phyloP scores from a whole-genome alignment of 1,284 basidiomycete species.

The Austroboletus novae-zelandiae region DNA sequence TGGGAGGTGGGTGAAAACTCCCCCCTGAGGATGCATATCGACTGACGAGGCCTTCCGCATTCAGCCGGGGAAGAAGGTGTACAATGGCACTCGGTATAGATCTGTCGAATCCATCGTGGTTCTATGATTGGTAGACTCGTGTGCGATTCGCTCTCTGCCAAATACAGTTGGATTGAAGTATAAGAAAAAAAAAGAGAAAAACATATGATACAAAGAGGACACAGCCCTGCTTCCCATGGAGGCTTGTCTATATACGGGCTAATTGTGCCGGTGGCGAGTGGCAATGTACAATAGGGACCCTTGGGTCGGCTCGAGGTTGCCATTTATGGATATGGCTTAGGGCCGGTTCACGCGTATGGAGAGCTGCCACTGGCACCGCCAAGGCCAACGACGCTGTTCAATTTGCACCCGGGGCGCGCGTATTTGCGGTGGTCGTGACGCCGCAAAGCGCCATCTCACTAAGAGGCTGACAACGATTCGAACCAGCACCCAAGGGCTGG shows the following conservation, averaged over 20 bases:
- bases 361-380: constrained; percentile 12
- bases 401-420: constrained; percentile 9
- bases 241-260: constrained; percentile 13
- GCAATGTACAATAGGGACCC: constrained; percentile 32
- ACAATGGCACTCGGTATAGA: constrained; percentile 81
- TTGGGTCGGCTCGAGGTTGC: constrained; percentile 12
- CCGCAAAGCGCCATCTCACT: constrained; percentile 13
- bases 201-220: constrained; percentile 15
- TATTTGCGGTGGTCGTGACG: constrained; percentile 7
- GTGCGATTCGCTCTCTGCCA: constrained; percentile 8
- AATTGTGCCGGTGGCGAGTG: constrained; percentile 34
- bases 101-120: constrained; percentile 62
- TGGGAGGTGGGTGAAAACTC: constrained; percentile 79
- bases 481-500: constrained; percentile 6
- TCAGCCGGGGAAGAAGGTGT: constrained; percentile 80
- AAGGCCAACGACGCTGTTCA: constrained; percentile 9
- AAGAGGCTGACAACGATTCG: not conserved
- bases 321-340: constrained; percentile 2
- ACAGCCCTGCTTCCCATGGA: constrained; percentile 20
- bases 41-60: constrained; percentile 24
- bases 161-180: constrained; percentile 9
- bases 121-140: constrained; percentile 42
- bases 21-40: constrained; percentile 19
- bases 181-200: not conserved
- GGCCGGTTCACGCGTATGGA: constrained; percentile 19